Percentiles rank a stretch among this genome's conserved stretches.
Evolutionary conservation across 257 asterid species (phyloP).

Genomic region (Nicotiana knightiana): DNA sequence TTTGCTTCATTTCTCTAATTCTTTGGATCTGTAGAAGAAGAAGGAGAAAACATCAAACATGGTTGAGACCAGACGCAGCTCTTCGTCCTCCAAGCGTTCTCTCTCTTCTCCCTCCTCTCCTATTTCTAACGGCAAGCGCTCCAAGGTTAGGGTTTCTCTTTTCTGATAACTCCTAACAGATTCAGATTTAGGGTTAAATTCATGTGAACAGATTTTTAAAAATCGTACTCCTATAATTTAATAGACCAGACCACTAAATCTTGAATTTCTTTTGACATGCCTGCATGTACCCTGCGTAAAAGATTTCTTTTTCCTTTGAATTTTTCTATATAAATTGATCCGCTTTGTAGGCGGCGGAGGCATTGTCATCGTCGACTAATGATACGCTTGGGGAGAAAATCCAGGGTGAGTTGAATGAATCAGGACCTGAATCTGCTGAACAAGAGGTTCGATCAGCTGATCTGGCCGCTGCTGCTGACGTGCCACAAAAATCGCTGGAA

Average conservation of each 20-base stretch:
- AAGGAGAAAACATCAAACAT: neutral
- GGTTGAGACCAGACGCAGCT: conserved; percentile 63
- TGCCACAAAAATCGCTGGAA: conserved; percentile 35
- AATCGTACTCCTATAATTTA: too few relatives aligned
- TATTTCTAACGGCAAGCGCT: conserved; percentile 58
- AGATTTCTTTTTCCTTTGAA: neutral
- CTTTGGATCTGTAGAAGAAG: conserved; percentile 5
- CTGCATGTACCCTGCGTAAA: neutral
- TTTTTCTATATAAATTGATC: neutral
- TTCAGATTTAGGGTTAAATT: neutral
- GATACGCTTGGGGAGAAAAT: conserved; percentile 38
- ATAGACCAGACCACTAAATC: neutral
- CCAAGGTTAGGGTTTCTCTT: conserved; percentile 51
- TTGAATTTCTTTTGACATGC: neutral
- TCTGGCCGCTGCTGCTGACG: conserved; percentile 27
- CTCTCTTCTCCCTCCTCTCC: conserved; percentile 50
- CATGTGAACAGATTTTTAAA: too few relatives aligned
- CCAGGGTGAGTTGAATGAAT: conserved; percentile 26
- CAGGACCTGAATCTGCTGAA: conserved; percentile 35
- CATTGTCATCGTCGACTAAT: conserved; percentile 52
- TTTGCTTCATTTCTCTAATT: neutral
- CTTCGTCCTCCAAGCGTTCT: conserved; percentile 76
- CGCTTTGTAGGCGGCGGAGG: conserved; percentile 66
- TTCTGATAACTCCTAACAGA: neutral
- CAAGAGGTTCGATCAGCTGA: conserved; percentile 62